phyloP scores from a whole-genome alignment of 345 rosid genomes.

The Excoecaria cochinchinensis region DNA sequence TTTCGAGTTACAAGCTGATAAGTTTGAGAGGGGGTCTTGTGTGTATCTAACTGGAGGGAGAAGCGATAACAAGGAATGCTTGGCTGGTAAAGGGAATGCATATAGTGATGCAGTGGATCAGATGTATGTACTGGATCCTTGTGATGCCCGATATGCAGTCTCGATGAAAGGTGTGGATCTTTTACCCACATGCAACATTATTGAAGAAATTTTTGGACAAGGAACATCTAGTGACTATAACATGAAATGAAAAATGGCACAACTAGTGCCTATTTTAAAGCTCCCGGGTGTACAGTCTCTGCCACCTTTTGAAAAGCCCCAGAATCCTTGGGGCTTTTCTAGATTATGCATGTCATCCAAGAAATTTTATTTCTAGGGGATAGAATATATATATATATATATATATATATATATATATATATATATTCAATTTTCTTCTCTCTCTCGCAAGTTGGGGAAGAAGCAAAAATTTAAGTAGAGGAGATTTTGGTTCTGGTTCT shows the following conservation, averaged over 20 bases:
- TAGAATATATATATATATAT: not conserved
- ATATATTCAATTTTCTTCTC: too few species aligned
- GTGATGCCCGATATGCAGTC: conserved; percentile 34
- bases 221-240: conserved; percentile 40
- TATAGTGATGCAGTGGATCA: conserved; percentile 35
- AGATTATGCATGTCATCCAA: not conserved
- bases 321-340: not conserved
- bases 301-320: not conserved
- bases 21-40: conserved; percentile 15
- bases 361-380: conserved; percentile 10
- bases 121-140: conserved; percentile 41
- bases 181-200: conserved; percentile 51
- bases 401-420: too few species aligned
- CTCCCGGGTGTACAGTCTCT: not conserved
- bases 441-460: too few species aligned
- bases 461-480: too few species aligned
- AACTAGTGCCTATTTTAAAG: not conserved
- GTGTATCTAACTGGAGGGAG: conserved; percentile 18
- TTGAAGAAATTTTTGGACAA: conserved; percentile 62
- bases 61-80: conserved; percentile 20
- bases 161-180: conserved; percentile 44
- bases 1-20: conserved; percentile 40
- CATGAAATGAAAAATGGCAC: conserved; percentile 20
- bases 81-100: conserved; percentile 29
- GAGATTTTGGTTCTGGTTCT: too few species aligned